These are phyloP conservation scores for Metschnikowia aberdeeniae DNA, from an alignment of 805 yeast species.

Conservation along the genomic window DNA sequence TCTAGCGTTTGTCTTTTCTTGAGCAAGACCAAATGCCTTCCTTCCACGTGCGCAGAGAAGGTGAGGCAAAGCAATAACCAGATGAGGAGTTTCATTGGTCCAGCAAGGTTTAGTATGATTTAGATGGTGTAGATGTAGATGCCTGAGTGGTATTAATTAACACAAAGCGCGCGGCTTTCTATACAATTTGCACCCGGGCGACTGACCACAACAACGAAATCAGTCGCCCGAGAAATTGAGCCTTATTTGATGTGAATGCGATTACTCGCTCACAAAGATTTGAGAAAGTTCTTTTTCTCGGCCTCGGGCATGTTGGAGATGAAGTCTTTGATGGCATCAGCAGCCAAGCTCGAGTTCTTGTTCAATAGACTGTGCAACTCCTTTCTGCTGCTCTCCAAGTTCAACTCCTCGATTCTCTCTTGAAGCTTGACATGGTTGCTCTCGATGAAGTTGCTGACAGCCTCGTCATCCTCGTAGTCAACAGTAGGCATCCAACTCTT, in stretches of 20 bases:
- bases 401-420: constrained; percentile 56
- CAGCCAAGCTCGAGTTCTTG: constrained; percentile 29
- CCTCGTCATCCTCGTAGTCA: constrained; percentile 67
- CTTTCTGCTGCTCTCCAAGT: constrained; percentile 62
- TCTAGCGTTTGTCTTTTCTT: constrained; percentile 48
- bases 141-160: neutral
- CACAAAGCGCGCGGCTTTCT: constrained; percentile 4
- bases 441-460: constrained; percentile 83
- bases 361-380: constrained; percentile 51
- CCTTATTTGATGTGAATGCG: neutral
- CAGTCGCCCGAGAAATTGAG: neutral
- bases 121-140: neutral
- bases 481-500: constrained; percentile 82
- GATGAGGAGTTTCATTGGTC: neutral
- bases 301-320: constrained; percentile 31
- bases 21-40: constrained; percentile 47
- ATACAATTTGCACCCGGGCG: neutral
- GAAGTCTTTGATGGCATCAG: constrained; percentile 34
- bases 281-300: constrained; percentile 28
- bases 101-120: neutral
- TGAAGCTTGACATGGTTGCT: constrained; percentile 65
- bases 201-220: constrained; percentile 5
- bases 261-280: constrained; percentile 12
- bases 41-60: constrained; percentile 1
- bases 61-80: constrained; percentile 4